Evolutionary conservation across 2,329 filamentous ascomycete species (phyloP), one percentile per base, ranked within the genome.

Genomic region (Aspergillus viridinutans): DNA sequence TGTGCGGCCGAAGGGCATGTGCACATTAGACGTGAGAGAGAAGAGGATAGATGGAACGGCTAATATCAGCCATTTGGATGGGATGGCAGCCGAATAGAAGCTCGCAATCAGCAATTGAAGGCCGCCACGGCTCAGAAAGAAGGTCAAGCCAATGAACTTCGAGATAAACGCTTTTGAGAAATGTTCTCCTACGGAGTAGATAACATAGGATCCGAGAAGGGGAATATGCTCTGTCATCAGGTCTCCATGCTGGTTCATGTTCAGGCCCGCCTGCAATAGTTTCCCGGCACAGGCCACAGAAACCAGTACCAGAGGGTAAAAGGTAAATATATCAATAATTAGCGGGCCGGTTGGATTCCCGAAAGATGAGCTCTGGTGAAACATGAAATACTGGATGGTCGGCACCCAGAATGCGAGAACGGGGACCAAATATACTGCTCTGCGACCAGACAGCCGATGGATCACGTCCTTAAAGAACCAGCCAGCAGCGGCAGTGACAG

Each of bases 401-500:
- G 92, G 92, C 25, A 90, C 84, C 76, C 86, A 92, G 58, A 89
- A 82, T 4, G 91, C 90, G 45, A 94, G 75, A 8, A 95, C 74
- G 3, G 92, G 89, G 5, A 94, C 78, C 59, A 88, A 76, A 53
- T 79, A 72, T 23, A 69, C 67, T 64, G 67, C 76, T 66, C 56
- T 83, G 72, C 70, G 80, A 72, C 69, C 82, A 40, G 69, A 79
- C 75, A 73, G 85, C 58, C 66, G 72, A 58, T 73, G 70, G 8
- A 77, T 69, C 12, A 81, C 76, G 50, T 87, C 70, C 68, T 89
- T 90, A 26, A 82, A 80, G 8, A 89, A 82, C 83, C 90, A 90
- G 35, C 90, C 91, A 17, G 86, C 72, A 60, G 92, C 87, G 59
- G 86, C 85, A 28, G 85, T 86, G 3, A 83, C 77, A 64, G 85